These are phyloP conservation scores for Escallonia rubra DNA, from an alignment of 129 eudicot genomes.

Conservation along the genomic window DNA sequence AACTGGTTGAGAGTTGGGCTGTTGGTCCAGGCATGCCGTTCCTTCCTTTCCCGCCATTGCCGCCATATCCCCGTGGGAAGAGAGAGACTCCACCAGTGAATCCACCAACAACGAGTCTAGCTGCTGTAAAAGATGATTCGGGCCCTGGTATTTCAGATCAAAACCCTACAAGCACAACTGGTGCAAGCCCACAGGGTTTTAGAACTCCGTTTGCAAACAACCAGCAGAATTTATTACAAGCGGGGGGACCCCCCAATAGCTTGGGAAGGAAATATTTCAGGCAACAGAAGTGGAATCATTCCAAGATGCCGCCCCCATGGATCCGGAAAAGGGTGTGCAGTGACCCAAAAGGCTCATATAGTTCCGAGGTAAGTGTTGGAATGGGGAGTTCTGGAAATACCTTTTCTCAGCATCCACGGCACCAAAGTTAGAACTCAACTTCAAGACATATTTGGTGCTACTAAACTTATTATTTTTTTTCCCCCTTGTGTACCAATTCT, in stretches of 20 bases:
- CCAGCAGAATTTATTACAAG: constrained; percentile 30
- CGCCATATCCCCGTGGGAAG: constrained; percentile 38
- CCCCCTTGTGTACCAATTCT: neutral
- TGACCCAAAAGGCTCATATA: constrained; percentile 25
- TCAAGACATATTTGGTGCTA: constrained; percentile 12
- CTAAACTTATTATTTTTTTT: neutral
- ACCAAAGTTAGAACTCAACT: constrained; percentile 19
- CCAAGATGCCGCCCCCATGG: constrained; percentile 51
- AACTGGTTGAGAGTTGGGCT: constrained; percentile 38
- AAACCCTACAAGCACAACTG: constrained; percentile 22
- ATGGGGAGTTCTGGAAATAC: constrained; percentile 25
- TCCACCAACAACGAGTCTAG: neutral
- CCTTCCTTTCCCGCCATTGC: constrained; percentile 88
- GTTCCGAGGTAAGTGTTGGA: constrained; percentile 20
- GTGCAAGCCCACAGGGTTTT: constrained; percentile 3
- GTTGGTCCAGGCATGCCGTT: constrained; percentile 70
- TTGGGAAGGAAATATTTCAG: constrained; percentile 54
- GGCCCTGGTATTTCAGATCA: constrained; percentile 13
- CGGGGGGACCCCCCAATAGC: constrained; percentile 24
- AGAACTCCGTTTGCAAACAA: constrained; percentile 16
- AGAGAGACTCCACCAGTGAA: constrained; percentile 12
- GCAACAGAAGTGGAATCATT: constrained; percentile 67
- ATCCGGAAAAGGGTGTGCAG: constrained; percentile 39
- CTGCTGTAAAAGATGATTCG: constrained; percentile 11
- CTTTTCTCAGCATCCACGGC: constrained; percentile 30